Evolutionary conservation across 768 basidiomycete genomes (phyloP).

Genomic region (Neoboletus magnificus): DNA sequence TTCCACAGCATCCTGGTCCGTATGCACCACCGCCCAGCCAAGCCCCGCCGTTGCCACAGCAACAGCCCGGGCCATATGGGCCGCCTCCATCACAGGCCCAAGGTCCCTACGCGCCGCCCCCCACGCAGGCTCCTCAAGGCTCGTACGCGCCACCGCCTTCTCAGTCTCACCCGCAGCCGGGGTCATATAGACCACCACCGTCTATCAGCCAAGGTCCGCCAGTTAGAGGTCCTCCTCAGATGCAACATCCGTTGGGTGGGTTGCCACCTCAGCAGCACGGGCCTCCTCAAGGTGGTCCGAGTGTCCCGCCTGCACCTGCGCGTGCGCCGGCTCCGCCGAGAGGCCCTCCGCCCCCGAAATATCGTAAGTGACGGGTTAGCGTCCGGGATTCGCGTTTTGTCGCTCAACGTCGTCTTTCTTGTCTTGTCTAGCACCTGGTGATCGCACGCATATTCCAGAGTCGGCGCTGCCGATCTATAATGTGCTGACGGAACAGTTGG

Average conservation of each 20-base stretch:
- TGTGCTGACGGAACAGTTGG: constrained; percentile 60
- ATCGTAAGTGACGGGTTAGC: constrained; percentile 46
- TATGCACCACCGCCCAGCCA: constrained; percentile 22
- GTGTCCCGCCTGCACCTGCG: constrained; percentile 19
- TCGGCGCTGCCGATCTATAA: constrained; percentile 61
- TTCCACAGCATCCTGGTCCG: constrained; percentile 30
- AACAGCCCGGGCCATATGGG: constrained; percentile 29
- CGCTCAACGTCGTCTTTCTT: background rate
- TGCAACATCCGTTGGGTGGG: constrained; percentile 29
- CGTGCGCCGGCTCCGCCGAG: constrained; percentile 34
- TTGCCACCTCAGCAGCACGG: constrained; percentile 27
- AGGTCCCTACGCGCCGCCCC: constrained; percentile 13
- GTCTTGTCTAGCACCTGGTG: constrained; percentile 67
- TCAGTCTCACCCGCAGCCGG: constrained; percentile 15
- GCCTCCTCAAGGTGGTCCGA: constrained; percentile 29
- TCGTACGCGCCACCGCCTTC: constrained; percentile 21
- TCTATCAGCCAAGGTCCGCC: constrained; percentile 27
- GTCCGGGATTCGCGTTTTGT: background rate
- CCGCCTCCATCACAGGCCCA: constrained; percentile 27
- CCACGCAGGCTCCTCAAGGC: constrained; percentile 22
- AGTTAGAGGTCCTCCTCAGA: constrained; percentile 23
- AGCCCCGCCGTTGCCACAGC: constrained; percentile 12
- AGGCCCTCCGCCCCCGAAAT: constrained; percentile 48
- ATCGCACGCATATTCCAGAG: constrained; percentile 88
- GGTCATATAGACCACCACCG: constrained; percentile 31